Conservation (phyloP, 2,329 filamentous ascomycete species). For the Aureobasidium musti region DNA sequence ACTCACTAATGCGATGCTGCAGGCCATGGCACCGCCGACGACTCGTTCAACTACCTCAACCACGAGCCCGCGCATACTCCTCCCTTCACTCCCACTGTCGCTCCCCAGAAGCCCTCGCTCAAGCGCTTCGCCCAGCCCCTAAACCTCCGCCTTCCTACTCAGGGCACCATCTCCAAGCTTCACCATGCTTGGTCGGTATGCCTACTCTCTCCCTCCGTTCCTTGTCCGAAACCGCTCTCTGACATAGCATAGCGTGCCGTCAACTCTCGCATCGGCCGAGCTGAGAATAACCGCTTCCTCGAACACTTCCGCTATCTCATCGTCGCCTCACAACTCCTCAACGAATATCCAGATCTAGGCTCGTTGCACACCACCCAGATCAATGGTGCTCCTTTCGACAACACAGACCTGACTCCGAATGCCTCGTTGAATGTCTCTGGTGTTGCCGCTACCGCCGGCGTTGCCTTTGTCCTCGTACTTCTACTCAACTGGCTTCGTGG, state of each 20-base stretch:
- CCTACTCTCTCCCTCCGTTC: not conserved
- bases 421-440: conserved; percentile 43
- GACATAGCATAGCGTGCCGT: conserved; percentile 57
- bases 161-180: conserved; percentile 36
- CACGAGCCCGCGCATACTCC: conserved; percentile 29
- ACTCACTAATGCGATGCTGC: conserved; percentile 27
- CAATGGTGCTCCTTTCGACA: not conserved
- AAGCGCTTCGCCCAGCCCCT: conserved; percentile 52
- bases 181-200: conserved; percentile 32
- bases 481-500: conserved; percentile 66
- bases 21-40: conserved; percentile 40
- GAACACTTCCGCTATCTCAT: conserved; percentile 94
- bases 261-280: conserved; percentile 70
- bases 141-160: conserved; percentile 41
- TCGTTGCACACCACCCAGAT: conserved; percentile 41
- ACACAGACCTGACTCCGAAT: not conserved
- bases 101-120: conserved; percentile 51
- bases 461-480: conserved; percentile 65
- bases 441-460: conserved; percentile 64
- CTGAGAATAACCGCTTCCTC: conserved; percentile 80
- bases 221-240: not conserved
- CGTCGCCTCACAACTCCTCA: conserved; percentile 85
- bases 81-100: conserved; percentile 55
- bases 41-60: conserved; percentile 29
- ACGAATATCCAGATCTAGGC: conserved; percentile 58